Base-by-base conservation (phyloP, 805 yeast genomes). In the Candida oleophila region DNA sequence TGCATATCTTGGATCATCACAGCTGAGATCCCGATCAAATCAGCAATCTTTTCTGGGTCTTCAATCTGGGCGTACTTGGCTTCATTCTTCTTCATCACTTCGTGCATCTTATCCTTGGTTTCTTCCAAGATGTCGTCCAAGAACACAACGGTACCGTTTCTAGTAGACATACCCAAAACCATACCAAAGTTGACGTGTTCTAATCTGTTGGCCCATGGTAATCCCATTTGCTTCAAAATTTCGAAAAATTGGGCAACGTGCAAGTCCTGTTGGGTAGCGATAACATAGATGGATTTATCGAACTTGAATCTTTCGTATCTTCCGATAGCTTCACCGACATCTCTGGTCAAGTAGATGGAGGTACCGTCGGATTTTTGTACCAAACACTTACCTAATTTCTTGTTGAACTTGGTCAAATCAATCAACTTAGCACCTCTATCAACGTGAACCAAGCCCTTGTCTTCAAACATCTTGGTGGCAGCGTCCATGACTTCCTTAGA, bases 1-100 rank as follows among this genome's bases (percentile, higher is more conserved):
- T 89, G 95, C 98, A 94, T 91, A 70, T 94, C 99, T 78, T 94
- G 99, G 61, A 94, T 88, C 96, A 94, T 91, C 50, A 94, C 96
- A 4, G 99, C 99, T 25, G 97, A 86, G 48, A 94, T 87, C 65
- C 99, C 99, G 49, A 94, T 84, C 59, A 89, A 77, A 68, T 94
- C 98, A 49, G 99, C 98, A 61, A 94, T 87, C 65, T 82, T 82
- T 49, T 92, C 97, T 32, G 98, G 99, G 64, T 91, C 81, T 63
- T 85, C 94, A 56, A 92, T 89, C 72, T 89, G 96, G 9, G 92
- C 85, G 64, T 90, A 94, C 71, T 94, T 94, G 55, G 77, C 84
- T 66, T 85, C 89, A 68, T 92, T 94, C 72, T 83, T 83, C 71
- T 85, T 82, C 98, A 94, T 94, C 47, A 94, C 97, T 57, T 89